Evolutionary conservation across 352 stramenopile genomes (phyloP), one percentile per base, ranked within the genome.

Genomic region (Aphanomyces cochlioides): DNA sequence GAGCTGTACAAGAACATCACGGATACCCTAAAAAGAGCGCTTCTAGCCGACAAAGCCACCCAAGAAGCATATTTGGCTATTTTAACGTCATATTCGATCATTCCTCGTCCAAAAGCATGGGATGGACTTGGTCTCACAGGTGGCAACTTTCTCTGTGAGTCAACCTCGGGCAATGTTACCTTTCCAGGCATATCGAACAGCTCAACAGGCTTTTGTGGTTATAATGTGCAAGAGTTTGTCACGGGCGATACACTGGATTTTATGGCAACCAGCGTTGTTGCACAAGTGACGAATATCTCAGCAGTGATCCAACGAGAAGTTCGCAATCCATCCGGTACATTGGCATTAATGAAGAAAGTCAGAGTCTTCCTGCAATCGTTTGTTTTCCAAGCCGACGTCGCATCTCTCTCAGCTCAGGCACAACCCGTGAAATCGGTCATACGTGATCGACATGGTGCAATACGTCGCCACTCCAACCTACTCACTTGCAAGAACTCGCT

Each of bases 61-160:
- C 43, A 48, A 48, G 15, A 48, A 15, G 43, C 43, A 48, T 37
- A 7, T 36, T 41, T 37, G 13, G 10, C 37, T 8, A n/a, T 57
- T 8, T 56, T 56, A 17, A 67, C 37, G 13, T 15, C 13, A 19
- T 37, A 56, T 5, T 19, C 19, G 36, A 43, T 38, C 5, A 7
- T 13, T 5, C 41, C 41, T 8, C 13, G 5, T 56, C 12, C 21
- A 7, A 56, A 60, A 8, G 21, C 19, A 17, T 67, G 41, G 41
- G 38, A 36, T 40, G 5, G 12, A 37, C 5, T 17, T 45, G 17
- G 37, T 19, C 54, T 40, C 7, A 6, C 15, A 5, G 54, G 54
- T 6, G 54, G 54, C 13, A 61, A 61, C 54, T 45, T 61, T 37
- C 19, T 61, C 1, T 61, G 54, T 37, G 54, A 61, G 54, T 41